Base-by-base conservation (phyloP, 805 yeast species). In the Starmerella cellae region DNA sequence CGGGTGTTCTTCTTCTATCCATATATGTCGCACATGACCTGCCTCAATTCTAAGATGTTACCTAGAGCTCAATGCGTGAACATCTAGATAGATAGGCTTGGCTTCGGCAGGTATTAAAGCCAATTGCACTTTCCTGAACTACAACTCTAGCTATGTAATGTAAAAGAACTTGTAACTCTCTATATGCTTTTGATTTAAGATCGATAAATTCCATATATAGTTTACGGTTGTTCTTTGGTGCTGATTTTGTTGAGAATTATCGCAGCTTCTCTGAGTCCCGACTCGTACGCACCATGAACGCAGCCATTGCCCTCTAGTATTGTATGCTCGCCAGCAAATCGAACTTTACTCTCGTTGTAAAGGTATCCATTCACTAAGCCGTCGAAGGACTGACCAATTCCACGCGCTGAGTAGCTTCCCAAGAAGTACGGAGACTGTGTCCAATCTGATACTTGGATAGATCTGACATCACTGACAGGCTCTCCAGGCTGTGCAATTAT, bases 311-410 rank as follows among this genome's bases (percentile, higher is more conserved):
- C 95, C 50, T 83, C 94, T 51, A 74, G 62, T 19, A 76, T 74
- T 0, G 95, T 80, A 58, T 85, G 95, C 56, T 85, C 95, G 6
- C 95, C 95, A 0, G 95, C 95, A 65, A 85, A 85, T 34, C 94
- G 65, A 2, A 85, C 61, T 8, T 67, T 65, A 11, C 69, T 75
- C 18, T 70, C 63, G 0, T 84, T 82, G 20, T 71, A 71, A 17
- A 71, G 66, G 44, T 82, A 66, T n/a, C 78, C 79, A 14, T 75
- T 57, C 0, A 79, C 69, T 29, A 73, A 54, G 39, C 71, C 78
- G 5, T 73, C 62, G 0, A 87, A 84, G 53, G 77, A 83, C 59
- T 82, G 87, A 10, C 75, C 77, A 0, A 80, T 74, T 33, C 62
- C 57, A 38, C 83, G 69, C 0, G 87, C 85, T 10, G 82, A 70